Evolutionary conservation across 495 filamentous ascomycete species (phyloP).

Genomic region (Elasticomyces elasticus): DNA sequence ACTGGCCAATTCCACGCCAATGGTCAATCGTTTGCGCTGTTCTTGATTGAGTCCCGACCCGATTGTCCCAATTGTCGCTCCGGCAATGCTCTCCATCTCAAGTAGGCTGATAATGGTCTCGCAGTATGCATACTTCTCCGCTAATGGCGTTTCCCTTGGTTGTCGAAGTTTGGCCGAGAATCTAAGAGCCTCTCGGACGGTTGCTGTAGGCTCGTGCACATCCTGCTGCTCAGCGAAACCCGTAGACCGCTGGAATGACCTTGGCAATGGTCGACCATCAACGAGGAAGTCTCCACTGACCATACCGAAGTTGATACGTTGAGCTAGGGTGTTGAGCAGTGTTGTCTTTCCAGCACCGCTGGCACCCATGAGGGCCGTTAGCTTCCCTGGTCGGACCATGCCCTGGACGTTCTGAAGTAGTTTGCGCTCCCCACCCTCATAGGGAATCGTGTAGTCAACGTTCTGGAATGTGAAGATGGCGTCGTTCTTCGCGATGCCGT

Average conservation of each 20-base stretch:
- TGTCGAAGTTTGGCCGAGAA: conserved; percentile 53
- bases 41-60: conserved; percentile 48
- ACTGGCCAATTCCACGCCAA: conserved; percentile 57
- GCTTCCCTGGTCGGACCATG: conserved; percentile 58
- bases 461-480: conserved; percentile 75
- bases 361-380: conserved; percentile 40
- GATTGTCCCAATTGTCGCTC: conserved; percentile 43
- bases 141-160: conserved; percentile 36
- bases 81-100: conserved; percentile 43
- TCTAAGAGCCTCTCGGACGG: conserved; percentile 52
- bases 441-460: conserved; percentile 65
- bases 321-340: conserved; percentile 45
- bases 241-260: conserved; percentile 30
- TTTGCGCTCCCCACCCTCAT: conserved; percentile 46
- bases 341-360: conserved; percentile 30
- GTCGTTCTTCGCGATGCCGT: conserved; percentile 81
- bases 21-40: conserved; percentile 56
- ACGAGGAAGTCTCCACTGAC: conserved; percentile 47
- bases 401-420: conserved; percentile 57
- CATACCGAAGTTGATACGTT: conserved; percentile 36
- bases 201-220: conserved; percentile 48
- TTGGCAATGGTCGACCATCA: conserved; percentile 37
- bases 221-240: conserved; percentile 56
- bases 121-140: conserved; percentile 52
- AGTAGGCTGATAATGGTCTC: conserved; percentile 49